Evolutionary conservation across 768 basidiomycete species (phyloP), one percentile per base, ranked within the genome.

Genomic region (Boletus rufocinnamomeus): DNA sequence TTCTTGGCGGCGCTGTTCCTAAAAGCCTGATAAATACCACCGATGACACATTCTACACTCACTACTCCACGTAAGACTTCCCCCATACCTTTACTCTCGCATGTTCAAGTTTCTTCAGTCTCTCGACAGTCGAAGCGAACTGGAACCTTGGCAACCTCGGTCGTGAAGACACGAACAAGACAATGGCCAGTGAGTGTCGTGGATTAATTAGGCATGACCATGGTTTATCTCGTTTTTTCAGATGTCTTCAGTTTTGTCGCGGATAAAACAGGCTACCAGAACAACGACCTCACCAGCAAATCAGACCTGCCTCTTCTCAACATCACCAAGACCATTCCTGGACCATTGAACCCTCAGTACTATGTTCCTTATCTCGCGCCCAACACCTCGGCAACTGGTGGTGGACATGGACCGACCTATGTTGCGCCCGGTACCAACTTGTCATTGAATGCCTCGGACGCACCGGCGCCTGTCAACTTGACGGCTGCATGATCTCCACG

Each of bases 131-230:
- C 23, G 69, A 85, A 72, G 76, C 78, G 35, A 86, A 86, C 74
- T 86, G 84, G 84, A 69, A 72, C 14, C 80, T 87, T 34, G 79
- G 77, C 48, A 82, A 80, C 25, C 80, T 87, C 19, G 84, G 84
- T 30, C 79, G 84, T 41, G 72, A 72, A 41, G 84, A 85, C 64
- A 80, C 80, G 23, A 84, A 83, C 70, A 72, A 74, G 72, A 76
- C 60, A 6, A 37, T 62, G 37, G 50, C 52, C 21, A 66, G 63
- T 61, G 38, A 54, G 58, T 57, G 17, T 21, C 16, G 9, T 41
- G 10, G 11, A 28, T 11, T 46, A 19, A 14, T 47, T 21, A 23
- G 4, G 13, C 3, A 40, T 34, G n/a, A 16, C 9, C n/a, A 14
- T 50, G 14, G 6, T 25, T 51, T 11, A 59, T 28, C 14, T 46